These are phyloP conservation scores for Microdochium trichocladiopsis DNA, from an alignment of 2,329 filamentous ascomycete genomes.

Conservation along the genomic window DNA sequence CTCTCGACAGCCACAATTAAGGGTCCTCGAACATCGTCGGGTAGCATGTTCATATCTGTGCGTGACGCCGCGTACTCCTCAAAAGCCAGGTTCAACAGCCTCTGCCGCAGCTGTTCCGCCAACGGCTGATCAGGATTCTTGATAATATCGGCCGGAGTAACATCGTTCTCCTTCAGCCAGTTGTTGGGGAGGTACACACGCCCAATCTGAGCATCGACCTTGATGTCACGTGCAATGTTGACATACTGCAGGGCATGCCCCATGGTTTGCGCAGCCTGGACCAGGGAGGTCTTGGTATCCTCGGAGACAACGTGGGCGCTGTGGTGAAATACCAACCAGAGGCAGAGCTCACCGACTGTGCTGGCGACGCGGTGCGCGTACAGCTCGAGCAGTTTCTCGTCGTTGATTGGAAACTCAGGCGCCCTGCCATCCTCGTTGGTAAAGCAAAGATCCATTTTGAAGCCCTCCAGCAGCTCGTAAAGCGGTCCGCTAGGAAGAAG, in stretches of 20 bases:
- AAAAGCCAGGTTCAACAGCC: slow-evolving; percentile 55
- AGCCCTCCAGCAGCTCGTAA: slow-evolving; percentile 58
- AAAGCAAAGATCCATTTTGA: slow-evolving; percentile 61
- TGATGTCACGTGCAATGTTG: slow-evolving; percentile 70
- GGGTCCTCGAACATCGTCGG: slow-evolving; percentile 50
- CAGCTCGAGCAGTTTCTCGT: slow-evolving; percentile 48
- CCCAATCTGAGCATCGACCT: slow-evolving; percentile 55
- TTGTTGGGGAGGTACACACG: slow-evolving; percentile 61
- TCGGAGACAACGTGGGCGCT: slow-evolving; percentile 14
- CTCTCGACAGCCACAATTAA: slow-evolving; percentile 66
- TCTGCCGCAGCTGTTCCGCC: slow-evolving; percentile 42
- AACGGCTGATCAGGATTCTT: slow-evolving; percentile 35
- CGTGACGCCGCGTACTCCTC: slow-evolving; percentile 47
- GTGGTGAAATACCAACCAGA: slow-evolving; percentile 60
- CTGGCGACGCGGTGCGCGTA: slow-evolving; percentile 66
- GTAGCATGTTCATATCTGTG: slow-evolving; percentile 53
- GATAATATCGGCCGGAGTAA: slow-evolving; percentile 48
- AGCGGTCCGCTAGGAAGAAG: slow-evolving; percentile 53
- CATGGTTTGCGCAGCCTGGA: slow-evolving; percentile 56
- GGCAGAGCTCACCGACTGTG: slow-evolving; percentile 62
- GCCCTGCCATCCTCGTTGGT: slow-evolving; percentile 3
- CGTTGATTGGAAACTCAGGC: slow-evolving; percentile 45
- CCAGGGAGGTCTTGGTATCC: slow-evolving; percentile 28
- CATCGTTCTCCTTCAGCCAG: slow-evolving; percentile 53
- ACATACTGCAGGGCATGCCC: slow-evolving; percentile 70